Percentiles rank a stretch among this genome's conserved stretches.
Conservation (phyloP, 2,329 filamentous ascomycete genomes). For the Fusarium sp. region DNA sequence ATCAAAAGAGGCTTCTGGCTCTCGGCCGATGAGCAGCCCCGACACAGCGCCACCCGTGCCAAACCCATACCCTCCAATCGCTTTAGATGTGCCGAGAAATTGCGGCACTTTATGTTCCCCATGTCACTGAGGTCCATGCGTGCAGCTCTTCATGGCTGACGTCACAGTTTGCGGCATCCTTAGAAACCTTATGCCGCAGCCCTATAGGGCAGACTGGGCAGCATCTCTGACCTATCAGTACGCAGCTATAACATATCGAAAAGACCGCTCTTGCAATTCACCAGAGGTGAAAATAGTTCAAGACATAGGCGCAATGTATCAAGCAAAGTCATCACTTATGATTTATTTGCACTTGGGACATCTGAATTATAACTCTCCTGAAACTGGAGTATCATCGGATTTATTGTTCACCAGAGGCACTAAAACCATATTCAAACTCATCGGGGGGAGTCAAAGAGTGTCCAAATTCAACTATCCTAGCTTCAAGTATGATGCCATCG, state of each 20-base stretch:
- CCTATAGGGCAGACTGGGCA: neutral
- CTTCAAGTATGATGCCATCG: neutral
- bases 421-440: accelerated
- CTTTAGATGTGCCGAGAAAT: neutral
- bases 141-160: neutral
- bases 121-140: neutral
- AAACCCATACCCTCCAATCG: neutral
- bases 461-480: neutral
- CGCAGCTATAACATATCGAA: neutral
- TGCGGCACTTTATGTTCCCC: neutral
- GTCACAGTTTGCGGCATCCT: neutral
- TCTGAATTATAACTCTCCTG: neutral
- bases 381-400: neutral
- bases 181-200: neutral
- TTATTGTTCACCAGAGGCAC: neutral
- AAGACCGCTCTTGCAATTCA: accelerated
- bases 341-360: neutral
- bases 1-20: too few relatives aligned
- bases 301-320: neutral
- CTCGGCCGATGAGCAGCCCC: neutral
- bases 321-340: accelerated
- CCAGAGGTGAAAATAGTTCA: accelerated
- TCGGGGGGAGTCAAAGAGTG: accelerated
- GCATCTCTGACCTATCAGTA: neutral
- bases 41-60: too few relatives aligned